Base-by-base conservation (phyloP, 179 eudicot genomes). In the Sideroxylon spinosum region DNA sequence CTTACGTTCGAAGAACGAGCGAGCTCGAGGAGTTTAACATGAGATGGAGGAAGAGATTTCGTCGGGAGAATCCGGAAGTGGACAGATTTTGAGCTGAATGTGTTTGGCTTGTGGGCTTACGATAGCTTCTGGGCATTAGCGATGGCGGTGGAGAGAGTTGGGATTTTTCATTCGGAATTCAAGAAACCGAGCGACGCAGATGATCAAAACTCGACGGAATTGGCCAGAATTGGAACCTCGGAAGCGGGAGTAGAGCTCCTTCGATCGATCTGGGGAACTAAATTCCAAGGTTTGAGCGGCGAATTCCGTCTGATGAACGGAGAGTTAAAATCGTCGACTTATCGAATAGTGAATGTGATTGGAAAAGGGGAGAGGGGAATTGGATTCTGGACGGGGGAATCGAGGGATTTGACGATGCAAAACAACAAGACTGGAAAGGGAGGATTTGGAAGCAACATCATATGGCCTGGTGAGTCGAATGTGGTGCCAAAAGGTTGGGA, bases 71-170 rank as follows among this genome's bases (percentile, higher is more conserved):
- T 56, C 73, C 48, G 11, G 79, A 78, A 6, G 22, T 80, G 76
- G 73, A 69, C 9, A 25, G 60, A 63, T 19, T 84, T 37, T 14
- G 20, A 13, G 2, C n/a, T 66, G 16, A 78, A 75, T 73, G 50
- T 85, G 0, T 83, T 23, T 61, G 89, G 89, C 7, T 23, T 87
- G 1, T 87, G 90, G 90, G 93, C 91, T 56, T 89, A 88, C 70
- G 91, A 90, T 80, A 76, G 89, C 23, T 85, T 87, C 25, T 70
- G 23, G 2, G 87, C 89, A 56, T 78, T 90, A 50, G 94, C 94
- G 7, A 74, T 68, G 75, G 90, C 94, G 3, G 83, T 82, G 19
- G 93, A 90, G 82, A 66, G 74, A 78, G 83, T 82, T 12, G 63
- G 80, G 14, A 55, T 44, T 5, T 10, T 79, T 0, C 69, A 79